Evolutionary conservation across 352 stramenopile species (phyloP), one percentile per base, ranked within the genome.

Genomic region (Globisporangium emineosum): DNA sequence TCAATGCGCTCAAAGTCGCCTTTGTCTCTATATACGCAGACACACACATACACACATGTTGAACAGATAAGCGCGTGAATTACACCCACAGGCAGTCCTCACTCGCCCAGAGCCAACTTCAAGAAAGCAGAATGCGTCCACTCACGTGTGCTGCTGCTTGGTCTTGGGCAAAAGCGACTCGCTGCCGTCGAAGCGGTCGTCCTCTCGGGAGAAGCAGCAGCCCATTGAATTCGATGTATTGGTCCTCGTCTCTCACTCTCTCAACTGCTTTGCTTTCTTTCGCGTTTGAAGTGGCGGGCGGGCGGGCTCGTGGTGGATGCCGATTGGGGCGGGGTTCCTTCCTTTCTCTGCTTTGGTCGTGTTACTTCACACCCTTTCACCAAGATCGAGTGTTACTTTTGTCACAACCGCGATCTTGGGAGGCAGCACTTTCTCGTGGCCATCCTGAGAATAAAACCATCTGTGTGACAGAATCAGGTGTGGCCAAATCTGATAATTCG

Each of bases 181-280:
- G 33, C 55, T 78, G 53, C 72, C 73, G 42, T 88, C 78, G 59
- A 88, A 87, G 57, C 65, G 76, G 50, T 91, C 82, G 47, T 91
- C 82, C 52, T 91, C 82, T 64, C 68, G 72, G 49, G 82, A 91
- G 62, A 73, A 75, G 53, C 82, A 91, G 68, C 82, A 91, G 64
- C 82, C 82, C 82, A 91, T 91, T 33, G 62, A 54, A 61, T 58
- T n/a, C 2, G 47, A 43, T 40, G 9, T 10, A 29, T 12, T 63
- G 40, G 40, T 12, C 40, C 19, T 7, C 42, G 32, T 54, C 35
- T 55, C 13, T 43, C 25, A 40, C 19, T 27, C 21, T 6, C 35
- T 62, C 43, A 8, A 21, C 21, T 49, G 21, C 35, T 52, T 61
- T 60, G 27, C 13, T 25, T n/a, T 25, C 35, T 32, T 56, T 37